phyloP scores from a whole-genome alignment of 345 rosid genomes.

The Ricinus communis region DNA sequence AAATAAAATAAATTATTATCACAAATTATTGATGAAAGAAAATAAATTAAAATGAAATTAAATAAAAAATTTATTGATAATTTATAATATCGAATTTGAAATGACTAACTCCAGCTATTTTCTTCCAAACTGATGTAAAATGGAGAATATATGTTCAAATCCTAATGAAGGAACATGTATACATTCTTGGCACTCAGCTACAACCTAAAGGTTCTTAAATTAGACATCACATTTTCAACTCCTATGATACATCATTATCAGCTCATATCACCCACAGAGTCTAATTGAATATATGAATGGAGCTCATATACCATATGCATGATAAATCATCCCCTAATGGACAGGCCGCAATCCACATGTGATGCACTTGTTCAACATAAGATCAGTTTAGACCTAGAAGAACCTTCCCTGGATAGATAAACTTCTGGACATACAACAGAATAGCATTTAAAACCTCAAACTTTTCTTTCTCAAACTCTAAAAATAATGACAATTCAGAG shows the following conservation, averaged over 20 bases:
- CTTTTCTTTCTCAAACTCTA: background rate
- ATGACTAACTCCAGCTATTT: too few relatives aligned
- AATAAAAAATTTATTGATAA: too few relatives aligned
- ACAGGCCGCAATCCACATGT: slow-evolving; percentile 15
- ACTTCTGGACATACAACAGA: background rate
- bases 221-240: background rate
- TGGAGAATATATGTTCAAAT: background rate
- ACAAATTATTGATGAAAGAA: too few relatives aligned
- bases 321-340: too few relatives aligned
- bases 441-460: slow-evolving; percentile 4
- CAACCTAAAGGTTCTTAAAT: background rate
- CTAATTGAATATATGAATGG: too few relatives aligned
- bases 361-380: slow-evolving; percentile 7
- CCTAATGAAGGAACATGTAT: background rate
- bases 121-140: background rate
- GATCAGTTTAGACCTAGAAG: slow-evolving; percentile 7
- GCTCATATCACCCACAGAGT: background rate
- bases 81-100: too few relatives aligned
- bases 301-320: too few relatives aligned
- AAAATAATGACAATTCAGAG: background rate
- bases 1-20: too few relatives aligned
- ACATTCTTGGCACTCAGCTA: background rate
- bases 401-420: slow-evolving; percentile 13
- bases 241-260: background rate
- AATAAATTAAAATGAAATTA: too few relatives aligned